These are phyloP conservation scores for Polyporus tsugae DNA, from an alignment of 1,284 basidiomycete genomes.

Conservation along the genomic window DNA sequence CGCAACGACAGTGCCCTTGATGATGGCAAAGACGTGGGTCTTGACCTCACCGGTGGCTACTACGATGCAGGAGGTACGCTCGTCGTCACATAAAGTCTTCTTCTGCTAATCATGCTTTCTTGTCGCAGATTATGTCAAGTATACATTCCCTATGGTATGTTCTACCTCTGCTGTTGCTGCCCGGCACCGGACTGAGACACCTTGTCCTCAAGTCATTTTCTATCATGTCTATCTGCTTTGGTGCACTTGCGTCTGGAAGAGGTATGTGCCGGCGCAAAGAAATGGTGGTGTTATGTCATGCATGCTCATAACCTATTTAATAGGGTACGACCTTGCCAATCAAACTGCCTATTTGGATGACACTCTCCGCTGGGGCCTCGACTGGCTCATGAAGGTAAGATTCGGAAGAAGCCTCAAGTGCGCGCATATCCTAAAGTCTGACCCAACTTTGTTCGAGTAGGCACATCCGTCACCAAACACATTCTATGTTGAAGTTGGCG, in stretches of 20 bases:
- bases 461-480: slow-evolving; percentile 81
- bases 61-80: slow-evolving; percentile 87
- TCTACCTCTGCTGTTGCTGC: background rate
- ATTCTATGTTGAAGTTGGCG: slow-evolving; percentile 81
- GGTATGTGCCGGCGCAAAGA: slow-evolving; percentile 49
- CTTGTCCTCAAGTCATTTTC: slow-evolving; percentile 67
- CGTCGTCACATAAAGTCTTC: background rate
- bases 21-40: slow-evolving; percentile 78
- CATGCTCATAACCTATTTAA: background rate
- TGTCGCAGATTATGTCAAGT: slow-evolving; percentile 83
- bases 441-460: slow-evolving; percentile 45
- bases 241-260: slow-evolving; percentile 82
- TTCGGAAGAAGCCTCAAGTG: background rate
- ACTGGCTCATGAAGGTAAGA: slow-evolving; percentile 88
- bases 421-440: background rate
- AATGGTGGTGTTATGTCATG: slow-evolving; percentile 1
- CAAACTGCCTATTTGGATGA: slow-evolving; percentile 91
- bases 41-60: slow-evolving; percentile 88
- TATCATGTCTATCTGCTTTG: slow-evolving; percentile 88
- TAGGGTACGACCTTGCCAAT: slow-evolving; percentile 83
- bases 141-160: slow-evolving; percentile 78
- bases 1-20: slow-evolving; percentile 81
- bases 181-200: background rate
- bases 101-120: background rate
- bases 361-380: slow-evolving; percentile 88